These are phyloP conservation scores for Petunia axillaris DNA, from an alignment of 257 asterid genomes.

Conservation along the genomic window DNA sequence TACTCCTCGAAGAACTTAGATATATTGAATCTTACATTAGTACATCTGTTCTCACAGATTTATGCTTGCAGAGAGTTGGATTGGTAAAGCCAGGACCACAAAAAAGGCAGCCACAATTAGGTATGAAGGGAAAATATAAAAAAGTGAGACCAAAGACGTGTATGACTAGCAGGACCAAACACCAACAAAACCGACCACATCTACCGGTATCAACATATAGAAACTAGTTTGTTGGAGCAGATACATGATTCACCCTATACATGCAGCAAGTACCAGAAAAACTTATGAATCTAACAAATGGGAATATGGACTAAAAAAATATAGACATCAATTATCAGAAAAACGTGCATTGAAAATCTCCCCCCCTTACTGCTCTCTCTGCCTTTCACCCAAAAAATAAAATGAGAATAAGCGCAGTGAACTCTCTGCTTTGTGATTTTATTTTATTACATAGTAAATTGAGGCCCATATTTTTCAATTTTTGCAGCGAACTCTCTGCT, in stretches of 20 bases:
- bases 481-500: neutral
- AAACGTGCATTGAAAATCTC: neutral
- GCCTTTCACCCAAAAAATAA: neutral
- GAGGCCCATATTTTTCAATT: neutral
- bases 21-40: neutral
- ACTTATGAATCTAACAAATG: neutral
- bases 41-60: neutral
- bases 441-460: neutral
- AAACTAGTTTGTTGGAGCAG: neutral
- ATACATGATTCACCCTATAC: neutral
- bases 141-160: neutral
- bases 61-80: neutral
- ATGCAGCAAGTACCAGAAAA: constrained; percentile 2
- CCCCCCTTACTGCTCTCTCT: neutral
- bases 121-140: neutral
- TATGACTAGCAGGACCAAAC: neutral
- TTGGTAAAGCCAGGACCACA: neutral
- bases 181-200: neutral
- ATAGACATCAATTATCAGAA: neutral
- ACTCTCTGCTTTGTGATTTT: neutral
- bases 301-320: neutral
- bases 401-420: neutral
- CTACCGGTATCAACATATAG: neutral
- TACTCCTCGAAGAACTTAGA: neutral
- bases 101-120: neutral